Evolutionary conservation across 2,329 filamentous ascomycete genomes (phyloP).

Genomic region (Fusarium staphyleae): DNA sequence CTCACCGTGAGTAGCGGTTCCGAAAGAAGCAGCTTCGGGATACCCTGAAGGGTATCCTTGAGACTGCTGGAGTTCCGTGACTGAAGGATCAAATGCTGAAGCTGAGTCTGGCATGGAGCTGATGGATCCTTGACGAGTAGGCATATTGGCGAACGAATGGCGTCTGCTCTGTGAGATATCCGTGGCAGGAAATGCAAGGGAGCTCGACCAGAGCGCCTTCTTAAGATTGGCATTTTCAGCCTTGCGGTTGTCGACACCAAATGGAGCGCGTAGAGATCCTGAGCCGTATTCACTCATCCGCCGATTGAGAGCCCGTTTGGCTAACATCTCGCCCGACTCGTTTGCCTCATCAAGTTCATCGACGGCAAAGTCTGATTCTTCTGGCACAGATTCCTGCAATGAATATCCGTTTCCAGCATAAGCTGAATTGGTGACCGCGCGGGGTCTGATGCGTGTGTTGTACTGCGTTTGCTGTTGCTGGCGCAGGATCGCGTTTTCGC

Average conservation of each 20-base stretch:
- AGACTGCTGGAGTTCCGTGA: conserved; percentile 52
- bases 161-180: conserved; percentile 77
- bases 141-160: conserved; percentile 79
- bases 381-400: conserved; percentile 66
- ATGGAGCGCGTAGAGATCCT: conserved; percentile 55
- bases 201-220: conserved; percentile 75
- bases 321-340: conserved; percentile 57
- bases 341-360: conserved; percentile 72
- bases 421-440: conserved; percentile 62
- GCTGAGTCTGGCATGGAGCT: conserved; percentile 64
- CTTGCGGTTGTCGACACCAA: conserved; percentile 66
- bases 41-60: conserved; percentile 54
- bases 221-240: conserved; percentile 65
- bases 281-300: conserved; percentile 66
- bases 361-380: conserved; percentile 75
- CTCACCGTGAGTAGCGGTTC: conserved; percentile 52
- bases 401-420: conserved; percentile 66
- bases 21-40: conserved; percentile 49
- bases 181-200: conserved; percentile 68
- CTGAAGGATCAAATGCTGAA: conserved; percentile 54
- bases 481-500: conserved; percentile 69
- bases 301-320: conserved; percentile 55
- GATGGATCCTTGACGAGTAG: conserved; percentile 69
- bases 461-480: conserved; percentile 59
- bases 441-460: conserved; percentile 61